Evolutionary conservation across 2,329 filamentous ascomycete genomes (phyloP), one percentile per base, ranked within the genome.

Genomic region (Cytospora mali): DNA sequence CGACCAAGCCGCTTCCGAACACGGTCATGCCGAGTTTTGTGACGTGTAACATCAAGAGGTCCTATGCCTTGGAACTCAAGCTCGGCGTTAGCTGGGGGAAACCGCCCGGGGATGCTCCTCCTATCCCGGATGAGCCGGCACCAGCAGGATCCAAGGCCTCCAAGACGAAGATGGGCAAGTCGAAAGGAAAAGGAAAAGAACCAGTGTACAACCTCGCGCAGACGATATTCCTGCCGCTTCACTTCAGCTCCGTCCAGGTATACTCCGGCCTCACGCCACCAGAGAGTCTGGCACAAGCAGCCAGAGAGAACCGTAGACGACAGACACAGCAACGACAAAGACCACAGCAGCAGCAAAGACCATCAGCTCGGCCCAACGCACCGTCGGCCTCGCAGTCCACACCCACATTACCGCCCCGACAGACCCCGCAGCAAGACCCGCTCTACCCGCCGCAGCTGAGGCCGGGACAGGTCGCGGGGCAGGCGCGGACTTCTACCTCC

Each of bases 191-290:
- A 56, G 68, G 70, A 33, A 67, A 64, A 18, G 66, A 74, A 31
- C 69, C 70, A 28, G 71, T 72, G 4, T 62, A 69, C 31, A 68
- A 69, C 46, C 69, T 75, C 18, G 83, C 88, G n/a, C 91, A 96
- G 76, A 82, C 88, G 57, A 86, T 96, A 35, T 84, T 90, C 61
- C 82, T 97, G 3, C 92, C 93, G 5, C 80, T 99, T 21, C 84
- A 89, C 65, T 88, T 98, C 70, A 86, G 88, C 53, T 75, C 78
- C 35, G 83, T 96, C 56, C 84, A 92, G 61, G 86, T 99, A 18
- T 98, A 85, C 75, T 97, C 93, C 1, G 95, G 95, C 68, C 93
- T 98, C 67, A 83, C 85, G 25, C 94, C 95, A 14, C 93, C 93
- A 1, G 77, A 85, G 25, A 87, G 89, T 54, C 86, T 98, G 6